Percentiles rank a stretch among this genome's conserved stretches.
Evolutionary conservation across 352 stramenopile genomes (phyloP).

Genomic region (Phytopythium helicoides): DNA sequence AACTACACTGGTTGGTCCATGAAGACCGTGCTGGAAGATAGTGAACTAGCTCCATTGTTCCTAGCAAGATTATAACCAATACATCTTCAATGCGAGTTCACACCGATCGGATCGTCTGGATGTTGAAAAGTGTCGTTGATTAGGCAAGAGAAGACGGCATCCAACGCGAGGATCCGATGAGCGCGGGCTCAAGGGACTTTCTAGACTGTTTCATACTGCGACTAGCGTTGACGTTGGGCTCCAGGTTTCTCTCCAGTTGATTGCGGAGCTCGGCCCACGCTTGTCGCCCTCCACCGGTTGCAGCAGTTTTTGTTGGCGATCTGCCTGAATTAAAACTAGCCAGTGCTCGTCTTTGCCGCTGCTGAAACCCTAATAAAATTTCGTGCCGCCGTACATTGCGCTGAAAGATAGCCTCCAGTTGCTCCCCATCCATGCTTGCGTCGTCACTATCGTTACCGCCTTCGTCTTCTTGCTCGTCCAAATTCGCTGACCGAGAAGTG

Average conservation of each 20-base stretch:
- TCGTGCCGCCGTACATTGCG: slow-evolving; percentile 59
- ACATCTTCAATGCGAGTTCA: too few species aligned
- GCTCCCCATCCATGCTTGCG: slow-evolving; percentile 34
- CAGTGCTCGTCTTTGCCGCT: slow-evolving; percentile 10
- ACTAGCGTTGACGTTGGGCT: neutral
- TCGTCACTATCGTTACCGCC: too few species aligned
- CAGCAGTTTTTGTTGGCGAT: slow-evolving; percentile 7
- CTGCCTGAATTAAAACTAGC: too few species aligned
- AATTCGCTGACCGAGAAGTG: slow-evolving; percentile 8
- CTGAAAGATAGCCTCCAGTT: slow-evolving; percentile 59
- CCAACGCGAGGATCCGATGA: slow-evolving; percentile 52
- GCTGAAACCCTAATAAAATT: slow-evolving; percentile 53
- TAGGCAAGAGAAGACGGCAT: too few species aligned
- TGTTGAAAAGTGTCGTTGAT: too few species aligned
- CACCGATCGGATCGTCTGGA: too few species aligned
- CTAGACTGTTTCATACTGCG: neutral
- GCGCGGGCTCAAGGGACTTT: slow-evolving; percentile 16
- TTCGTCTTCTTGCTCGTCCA: slow-evolving; percentile 18
- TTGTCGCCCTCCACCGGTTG: slow-evolving; percentile 9
- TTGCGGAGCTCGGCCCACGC: slow-evolving; percentile 42
- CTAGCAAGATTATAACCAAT: too few species aligned
- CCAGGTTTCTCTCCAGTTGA: slow-evolving; percentile 27
- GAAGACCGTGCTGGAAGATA: too few species aligned
- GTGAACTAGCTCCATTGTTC: too few species aligned
- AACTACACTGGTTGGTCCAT: slow-evolving; percentile 59